Conservation (phyloP, 345 rosid species). For the Eucalyptus coolabah region DNA sequence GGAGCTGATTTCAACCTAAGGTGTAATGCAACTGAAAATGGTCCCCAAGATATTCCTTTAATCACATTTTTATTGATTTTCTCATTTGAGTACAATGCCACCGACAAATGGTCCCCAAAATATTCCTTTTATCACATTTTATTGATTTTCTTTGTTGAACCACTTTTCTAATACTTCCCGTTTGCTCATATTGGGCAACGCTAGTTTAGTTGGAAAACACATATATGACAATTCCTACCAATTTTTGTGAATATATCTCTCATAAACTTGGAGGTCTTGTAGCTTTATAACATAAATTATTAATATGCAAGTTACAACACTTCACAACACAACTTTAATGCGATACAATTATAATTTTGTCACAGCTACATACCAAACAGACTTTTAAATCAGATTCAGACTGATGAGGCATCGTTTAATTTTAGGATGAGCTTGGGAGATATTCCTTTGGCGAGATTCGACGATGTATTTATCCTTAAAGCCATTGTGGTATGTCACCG, state of each 20-base stretch:
- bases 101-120: background rate
- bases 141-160: background rate
- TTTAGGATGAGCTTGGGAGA: background rate
- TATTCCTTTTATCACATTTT: background rate
- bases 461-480: too few relatives aligned
- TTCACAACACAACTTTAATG: background rate
- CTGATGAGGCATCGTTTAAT: background rate
- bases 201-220: background rate
- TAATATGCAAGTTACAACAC: background rate
- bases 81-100: background rate
- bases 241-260: background rate
- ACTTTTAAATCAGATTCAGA: background rate
- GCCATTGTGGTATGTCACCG: background rate
- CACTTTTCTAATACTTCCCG: background rate
- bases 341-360: too few relatives aligned
- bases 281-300: background rate
- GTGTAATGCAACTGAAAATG: background rate
- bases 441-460: background rate
- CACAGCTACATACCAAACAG: background rate
- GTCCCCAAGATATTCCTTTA: background rate
- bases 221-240: background rate
- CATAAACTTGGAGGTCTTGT: background rate
- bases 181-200: background rate
- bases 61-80: too few relatives aligned
- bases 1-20: background rate